Evolutionary conservation across 106 monocot genomes (phyloP), one percentile per base, ranked within the genome.

Genomic region (Dendrobium nobile): DNA sequence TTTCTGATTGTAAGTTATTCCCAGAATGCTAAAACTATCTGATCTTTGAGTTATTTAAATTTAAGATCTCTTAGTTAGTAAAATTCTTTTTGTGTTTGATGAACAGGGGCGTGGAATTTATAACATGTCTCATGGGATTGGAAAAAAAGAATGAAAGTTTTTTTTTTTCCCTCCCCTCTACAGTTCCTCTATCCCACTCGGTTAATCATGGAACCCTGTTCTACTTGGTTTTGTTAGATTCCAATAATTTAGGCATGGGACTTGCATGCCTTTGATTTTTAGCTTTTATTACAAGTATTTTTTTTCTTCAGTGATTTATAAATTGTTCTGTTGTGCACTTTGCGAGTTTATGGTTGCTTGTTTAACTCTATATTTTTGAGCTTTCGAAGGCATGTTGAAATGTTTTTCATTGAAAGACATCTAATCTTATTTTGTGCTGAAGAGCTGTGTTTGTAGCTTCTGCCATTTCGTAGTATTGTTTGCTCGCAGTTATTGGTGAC

Each of bases 71-170:
- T 24, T 64, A 41, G 5, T 4, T 18, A 2, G 20, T 74, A 26
- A 7, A 26, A 26, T 22, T 26, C 4, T 48, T 48, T n/a, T 24
- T 76, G 22, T 76, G 9, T 78, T 77, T 84, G 28, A 24, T 72
- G 41, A 64, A 0, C 54, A 92, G 93, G 90, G 77, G 9, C 87
- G 85, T 76, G 90, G 93, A 17, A 75, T 89, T 58, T 93, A 90
- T 79, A 93, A 93, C 87, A 86, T 92, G 88, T 83, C 92, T 41
- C 77, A 90, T 77, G 93, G 93, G n/a, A 87, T 88, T 15, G 93
- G 93, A 18, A 90, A 93, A 84, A 90, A 90, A 80, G 88, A 79
- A 78, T 93, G 82, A 88, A 22, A 24, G 8, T 47, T 31, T 13
- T 67, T 67, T 4, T 67, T 67, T 67, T 8, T 0, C 20, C 26